These are phyloP conservation scores for Termitomyces sp. DNA, from an alignment of 768 basidiomycete species.

Conservation along the genomic window DNA sequence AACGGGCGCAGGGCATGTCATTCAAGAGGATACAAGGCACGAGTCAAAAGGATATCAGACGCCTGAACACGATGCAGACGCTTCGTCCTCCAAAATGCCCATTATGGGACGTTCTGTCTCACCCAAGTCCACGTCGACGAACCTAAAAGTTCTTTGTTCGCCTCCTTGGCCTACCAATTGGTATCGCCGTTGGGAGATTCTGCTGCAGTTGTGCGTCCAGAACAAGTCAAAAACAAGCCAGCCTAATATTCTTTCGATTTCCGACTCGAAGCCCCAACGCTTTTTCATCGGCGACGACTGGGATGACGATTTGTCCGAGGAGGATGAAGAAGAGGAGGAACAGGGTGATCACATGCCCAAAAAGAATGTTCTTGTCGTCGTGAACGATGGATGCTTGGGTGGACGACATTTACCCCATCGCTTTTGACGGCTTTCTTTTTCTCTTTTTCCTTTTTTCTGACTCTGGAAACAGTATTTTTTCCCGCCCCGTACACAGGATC, in stretches of 20 bases:
- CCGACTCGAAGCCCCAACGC: conserved; percentile 9
- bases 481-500: neutral
- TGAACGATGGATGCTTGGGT: conserved; percentile 8
- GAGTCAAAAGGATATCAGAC: neutral
- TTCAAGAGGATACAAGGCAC: neutral
- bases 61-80: neutral
- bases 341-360: conserved; percentile 12
- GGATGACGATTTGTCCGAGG: neutral
- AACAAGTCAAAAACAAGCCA: conserved; percentile 9
- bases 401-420: conserved; percentile 3
- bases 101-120: neutral
- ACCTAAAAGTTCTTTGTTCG: conserved; percentile 3
- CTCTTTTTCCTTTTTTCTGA: neutral
- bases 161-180: conserved; percentile 38
- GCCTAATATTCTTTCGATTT: neutral
- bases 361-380: conserved; percentile 10
- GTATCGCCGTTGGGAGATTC: conserved; percentile 51
- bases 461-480: neutral
- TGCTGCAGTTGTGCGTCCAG: conserved; percentile 34
- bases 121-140: conserved; percentile 5
- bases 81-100: conserved; percentile 1
- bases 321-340: conserved; percentile 13
- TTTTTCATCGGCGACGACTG: conserved; percentile 17
- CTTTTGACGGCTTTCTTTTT: conserved; percentile 2
- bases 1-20: neutral